Evolutionary conservation across 208 protist species (phyloP).

Genomic region (Trypanosoma melophagium): DNA sequence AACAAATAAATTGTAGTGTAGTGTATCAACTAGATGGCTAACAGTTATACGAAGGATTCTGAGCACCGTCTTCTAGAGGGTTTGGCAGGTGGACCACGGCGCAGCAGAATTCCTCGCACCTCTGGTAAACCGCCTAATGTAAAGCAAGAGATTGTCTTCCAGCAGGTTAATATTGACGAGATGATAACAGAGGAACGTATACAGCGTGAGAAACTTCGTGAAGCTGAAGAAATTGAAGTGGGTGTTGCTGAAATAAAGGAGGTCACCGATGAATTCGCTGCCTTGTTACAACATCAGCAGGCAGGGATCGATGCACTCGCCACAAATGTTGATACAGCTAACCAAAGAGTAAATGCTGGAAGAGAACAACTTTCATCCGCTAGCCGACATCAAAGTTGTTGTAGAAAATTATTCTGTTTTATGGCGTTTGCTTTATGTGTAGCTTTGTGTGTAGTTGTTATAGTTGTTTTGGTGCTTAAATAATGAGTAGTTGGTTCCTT

Average conservation of each 20-base stretch:
- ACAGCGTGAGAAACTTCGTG: conserved; percentile 15
- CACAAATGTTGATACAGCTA: conserved; percentile 1
- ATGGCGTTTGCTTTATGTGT: conserved; percentile 1
- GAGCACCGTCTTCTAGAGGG: neutral
- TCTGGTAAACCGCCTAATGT: neutral
- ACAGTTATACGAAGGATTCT: no score
- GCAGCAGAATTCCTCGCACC: conserved; percentile 6
- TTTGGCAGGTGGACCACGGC: neutral
- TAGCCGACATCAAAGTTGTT: neutral
- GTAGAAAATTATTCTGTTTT: conserved; percentile 11
- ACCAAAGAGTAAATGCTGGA: conserved; percentile 3
- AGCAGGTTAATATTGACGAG: conserved; percentile 13
- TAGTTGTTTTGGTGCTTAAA: conserved; percentile 12
- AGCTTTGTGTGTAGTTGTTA: neutral
- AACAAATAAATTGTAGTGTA: no score
- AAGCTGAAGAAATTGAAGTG: conserved; percentile 17
- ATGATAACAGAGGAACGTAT: conserved; percentile 18
- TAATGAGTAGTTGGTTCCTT: neutral
- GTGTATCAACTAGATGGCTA: no score
- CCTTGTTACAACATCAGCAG: conserved; percentile 18
- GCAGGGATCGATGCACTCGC: neutral
- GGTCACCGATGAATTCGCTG: conserved; percentile 14
- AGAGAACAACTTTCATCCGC: conserved; percentile 2
- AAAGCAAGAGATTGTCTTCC: conserved; percentile 3
- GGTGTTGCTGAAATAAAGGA: conserved; percentile 16